phyloP scores from a whole-genome alignment of 768 basidiomycete species.

The Suillus paluster region DNA sequence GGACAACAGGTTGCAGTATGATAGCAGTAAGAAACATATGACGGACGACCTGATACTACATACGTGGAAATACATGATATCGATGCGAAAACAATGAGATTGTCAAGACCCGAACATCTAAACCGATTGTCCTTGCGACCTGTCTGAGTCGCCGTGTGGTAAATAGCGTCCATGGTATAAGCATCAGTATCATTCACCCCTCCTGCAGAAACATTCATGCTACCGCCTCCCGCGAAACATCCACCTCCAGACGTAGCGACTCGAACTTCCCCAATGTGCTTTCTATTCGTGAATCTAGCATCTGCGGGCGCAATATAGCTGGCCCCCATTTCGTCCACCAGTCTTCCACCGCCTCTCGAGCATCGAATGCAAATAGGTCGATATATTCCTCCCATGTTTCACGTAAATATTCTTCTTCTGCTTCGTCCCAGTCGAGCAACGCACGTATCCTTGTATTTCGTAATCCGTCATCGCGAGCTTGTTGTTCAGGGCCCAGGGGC shows the following conservation, averaged over 20 bases:
- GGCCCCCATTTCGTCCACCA: conserved; percentile 65
- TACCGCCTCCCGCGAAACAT: conserved; percentile 16
- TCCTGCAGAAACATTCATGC: neutral
- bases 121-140: neutral
- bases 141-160: neutral
- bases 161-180: neutral
- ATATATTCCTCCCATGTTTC: conserved; percentile 55
- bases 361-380: conserved; percentile 51
- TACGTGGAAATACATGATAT: neutral
- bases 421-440: conserved; percentile 42
- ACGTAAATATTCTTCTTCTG: conserved; percentile 43
- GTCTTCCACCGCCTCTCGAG: conserved; percentile 58
- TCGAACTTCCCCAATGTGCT: neutral
- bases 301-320: conserved; percentile 9
- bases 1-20: neutral
- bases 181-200: neutral
- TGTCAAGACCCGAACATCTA: neutral
- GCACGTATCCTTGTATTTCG: conserved; percentile 29
- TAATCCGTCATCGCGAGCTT: conserved; percentile 46
- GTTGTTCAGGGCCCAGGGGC: conserved; percentile 47
- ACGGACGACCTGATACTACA: neutral
- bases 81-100: neutral
- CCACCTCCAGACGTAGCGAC: conserved; percentile 15
- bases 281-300: neutral
- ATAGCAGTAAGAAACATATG: neutral